phyloP scores from a whole-genome alignment of 2,329 filamentous ascomycete genomes.

The Alternaria solani region DNA sequence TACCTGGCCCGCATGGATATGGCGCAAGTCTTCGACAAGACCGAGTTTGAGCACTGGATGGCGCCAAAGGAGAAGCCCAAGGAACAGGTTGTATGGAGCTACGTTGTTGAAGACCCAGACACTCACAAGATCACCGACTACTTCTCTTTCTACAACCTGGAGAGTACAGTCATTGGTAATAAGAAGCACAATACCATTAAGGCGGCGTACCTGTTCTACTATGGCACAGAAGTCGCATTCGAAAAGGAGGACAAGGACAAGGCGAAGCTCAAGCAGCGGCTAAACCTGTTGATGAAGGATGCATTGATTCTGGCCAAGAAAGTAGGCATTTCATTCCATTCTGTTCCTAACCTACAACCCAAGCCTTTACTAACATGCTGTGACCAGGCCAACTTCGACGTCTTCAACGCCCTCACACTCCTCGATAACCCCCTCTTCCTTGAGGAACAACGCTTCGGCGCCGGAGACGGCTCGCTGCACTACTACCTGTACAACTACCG shows the following conservation, averaged over 20 bases:
- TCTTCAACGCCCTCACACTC: conserved; percentile 93
- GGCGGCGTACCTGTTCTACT: conserved; percentile 97
- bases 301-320: conserved; percentile 87
- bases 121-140: conserved; percentile 91
- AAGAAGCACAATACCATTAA: conserved; percentile 79
- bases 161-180: conserved; percentile 89
- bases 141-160: conserved; percentile 94
- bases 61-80: conserved; percentile 67
- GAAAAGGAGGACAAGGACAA: conserved; percentile 57
- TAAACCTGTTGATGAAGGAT: conserved; percentile 83
- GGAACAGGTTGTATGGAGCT: conserved; percentile 89
- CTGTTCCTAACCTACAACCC: not conserved
- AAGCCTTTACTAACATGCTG: not conserved
- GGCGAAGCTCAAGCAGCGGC: conserved; percentile 74
- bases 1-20: conserved; percentile 85
- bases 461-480: conserved; percentile 92
- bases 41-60: conserved; percentile 88
- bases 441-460: conserved; percentile 91
- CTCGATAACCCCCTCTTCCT: conserved; percentile 96
- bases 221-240: conserved; percentile 84
- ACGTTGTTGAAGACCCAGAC: conserved; percentile 77
- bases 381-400: conserved; percentile 77
- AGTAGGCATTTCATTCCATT: conserved; percentile 47
- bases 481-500: conserved; percentile 99
- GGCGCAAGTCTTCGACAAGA: conserved; percentile 78